phyloP scores from a whole-genome alignment of 2,329 filamentous ascomycete species.

The Phialophora macrospora region DNA sequence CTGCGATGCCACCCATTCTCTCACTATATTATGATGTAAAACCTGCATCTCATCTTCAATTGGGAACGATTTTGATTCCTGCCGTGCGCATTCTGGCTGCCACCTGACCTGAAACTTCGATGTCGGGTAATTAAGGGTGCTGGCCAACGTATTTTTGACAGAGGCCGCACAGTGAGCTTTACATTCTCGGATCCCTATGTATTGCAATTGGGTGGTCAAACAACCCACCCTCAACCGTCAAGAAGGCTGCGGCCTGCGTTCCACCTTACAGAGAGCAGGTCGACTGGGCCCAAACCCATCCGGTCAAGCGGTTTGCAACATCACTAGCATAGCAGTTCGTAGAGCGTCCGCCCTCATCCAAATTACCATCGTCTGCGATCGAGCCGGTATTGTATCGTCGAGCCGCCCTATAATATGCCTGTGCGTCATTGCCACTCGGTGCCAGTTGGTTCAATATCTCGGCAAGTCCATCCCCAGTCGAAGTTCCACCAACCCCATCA shows the following conservation, averaged over 20 bases:
- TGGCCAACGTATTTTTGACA: not conserved
- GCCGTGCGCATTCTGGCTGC: not conserved
- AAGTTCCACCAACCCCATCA: constrained; percentile 34
- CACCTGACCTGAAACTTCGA: not conserved
- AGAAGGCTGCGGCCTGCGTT: not conserved
- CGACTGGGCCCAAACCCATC: constrained; percentile 24
- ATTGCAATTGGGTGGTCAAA: not conserved
- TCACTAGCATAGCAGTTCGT: constrained; percentile 32
- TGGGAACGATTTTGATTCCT: too few species aligned
- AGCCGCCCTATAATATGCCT: constrained; percentile 31
- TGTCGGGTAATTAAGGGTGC: too few species aligned
- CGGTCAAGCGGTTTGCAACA: constrained; percentile 35
- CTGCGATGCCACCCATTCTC: not conserved
- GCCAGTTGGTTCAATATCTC: constrained; percentile 15
- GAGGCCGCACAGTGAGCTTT: not conserved
- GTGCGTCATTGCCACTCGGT: constrained; percentile 13
- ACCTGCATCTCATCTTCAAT: not conserved
- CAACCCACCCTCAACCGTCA: not conserved
- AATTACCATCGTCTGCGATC: constrained; percentile 22
- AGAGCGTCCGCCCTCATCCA: constrained; percentile 30
- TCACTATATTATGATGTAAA: not conserved
- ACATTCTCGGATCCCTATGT: not conserved
- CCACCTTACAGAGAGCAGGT: constrained; percentile 2
- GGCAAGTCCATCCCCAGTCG: constrained; percentile 28
- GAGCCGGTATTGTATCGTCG: constrained; percentile 36